These are phyloP conservation scores for Microstegium vimineum DNA, from an alignment of 176 grass and related monocot species.

Conservation along the genomic window DNA sequence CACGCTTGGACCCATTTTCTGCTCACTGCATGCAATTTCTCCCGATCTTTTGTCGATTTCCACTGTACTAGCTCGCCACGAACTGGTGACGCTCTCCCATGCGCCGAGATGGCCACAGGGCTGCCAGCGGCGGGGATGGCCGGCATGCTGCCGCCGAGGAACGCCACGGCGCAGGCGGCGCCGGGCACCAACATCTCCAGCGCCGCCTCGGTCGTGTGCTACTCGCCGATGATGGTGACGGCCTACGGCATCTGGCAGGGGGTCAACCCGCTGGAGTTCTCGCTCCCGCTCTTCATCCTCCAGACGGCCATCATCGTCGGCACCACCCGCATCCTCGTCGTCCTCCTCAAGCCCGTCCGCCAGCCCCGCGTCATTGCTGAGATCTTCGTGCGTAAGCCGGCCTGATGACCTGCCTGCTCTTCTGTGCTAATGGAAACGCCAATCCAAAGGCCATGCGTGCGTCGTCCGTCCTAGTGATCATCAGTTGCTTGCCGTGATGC, in stretches of 20 bases:
- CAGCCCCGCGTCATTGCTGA: conserved; percentile 59
- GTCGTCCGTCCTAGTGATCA: too few relatives aligned
- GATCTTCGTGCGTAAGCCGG: conserved; percentile 42
- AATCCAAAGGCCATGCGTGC: too few relatives aligned
- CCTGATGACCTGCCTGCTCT: too few relatives aligned
- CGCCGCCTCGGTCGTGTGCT: conserved; percentile 49
- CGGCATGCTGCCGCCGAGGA: conserved; percentile 14
- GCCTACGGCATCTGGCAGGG: conserved; percentile 58
- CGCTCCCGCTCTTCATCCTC: conserved; percentile 61
- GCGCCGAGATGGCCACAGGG: conserved; percentile 9
- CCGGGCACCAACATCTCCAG: neutral
- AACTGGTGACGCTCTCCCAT: neutral
- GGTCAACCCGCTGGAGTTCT: conserved; percentile 49
- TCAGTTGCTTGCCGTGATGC: neutral
- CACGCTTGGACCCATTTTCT: neutral
- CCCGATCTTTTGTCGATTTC: neutral
- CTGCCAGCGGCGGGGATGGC: neutral
- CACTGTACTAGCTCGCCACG: neutral
- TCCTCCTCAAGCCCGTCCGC: conserved; percentile 54
- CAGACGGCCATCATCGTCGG: conserved; percentile 46
- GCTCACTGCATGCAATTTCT: neutral
- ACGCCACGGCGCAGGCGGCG: neutral
- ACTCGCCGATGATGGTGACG: conserved; percentile 61
- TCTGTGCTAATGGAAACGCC: too few relatives aligned
- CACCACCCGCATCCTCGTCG: conserved; percentile 34